Base-by-base conservation (phyloP, 1,139 yeast genomes). In the Sugiyamaella pinicola region DNA sequence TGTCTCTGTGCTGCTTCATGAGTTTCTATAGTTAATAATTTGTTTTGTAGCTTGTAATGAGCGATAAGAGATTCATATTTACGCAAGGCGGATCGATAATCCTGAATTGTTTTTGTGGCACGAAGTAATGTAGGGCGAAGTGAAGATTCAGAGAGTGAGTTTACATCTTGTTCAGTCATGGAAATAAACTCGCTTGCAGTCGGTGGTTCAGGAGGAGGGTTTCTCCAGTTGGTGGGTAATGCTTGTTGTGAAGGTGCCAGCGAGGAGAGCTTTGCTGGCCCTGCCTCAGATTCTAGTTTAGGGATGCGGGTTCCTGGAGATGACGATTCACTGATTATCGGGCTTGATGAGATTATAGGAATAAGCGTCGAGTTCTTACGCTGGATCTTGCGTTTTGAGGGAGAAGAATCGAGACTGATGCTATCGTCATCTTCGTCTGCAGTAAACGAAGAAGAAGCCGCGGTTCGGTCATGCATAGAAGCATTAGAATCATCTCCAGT, bases 1-100 rank as follows among this genome's bases (percentile, higher is more conserved):
- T 69, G 69, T 34, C 82, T 66, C 60, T 74, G 76, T 37, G 69
- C 66, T 7, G 67, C 59, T 54, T 74, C 77, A 47, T 69, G 68
- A 39, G 69, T 61, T 56, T 73, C 75, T 26, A 74, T 67, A 21
- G 68, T 64, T 39, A 71, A 60, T 34, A 76, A 64, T 60, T 73
- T 66, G 58, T 70, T 73, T 60, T 74, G 77, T 48, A 76, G 67
- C 55, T 72, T 70, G 22, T 55, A 55, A 28, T 63, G 67, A 13
- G 63, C 53, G 8, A 62, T 49, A 15, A 52, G 39, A 9, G 57
- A 48, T 42, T 56, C 55, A 40, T 56, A 57, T 43, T 58, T 55
- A 24, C 40, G 52, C 19, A 51, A 26, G 9, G 41, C 26, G 4
- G 46, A 47, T 6, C 51, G 51, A 26, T 55, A 46, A 10, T 53